These are phyloP conservation scores for Lentinula aciculospora DNA, from an alignment of 768 basidiomycete species.

Conservation along the genomic window DNA sequence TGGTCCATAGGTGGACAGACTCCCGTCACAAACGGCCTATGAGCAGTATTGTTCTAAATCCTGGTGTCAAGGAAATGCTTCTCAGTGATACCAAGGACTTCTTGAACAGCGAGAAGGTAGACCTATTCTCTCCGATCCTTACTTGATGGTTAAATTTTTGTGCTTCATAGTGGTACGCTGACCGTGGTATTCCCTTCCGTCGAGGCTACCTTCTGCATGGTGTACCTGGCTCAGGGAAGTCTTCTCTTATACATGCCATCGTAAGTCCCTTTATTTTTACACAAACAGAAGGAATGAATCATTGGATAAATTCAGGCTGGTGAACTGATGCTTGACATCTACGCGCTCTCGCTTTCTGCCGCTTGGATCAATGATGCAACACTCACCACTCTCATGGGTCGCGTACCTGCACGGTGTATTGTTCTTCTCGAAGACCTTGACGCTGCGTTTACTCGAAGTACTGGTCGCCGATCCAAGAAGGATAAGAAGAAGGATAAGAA, in stretches of 20 bases:
- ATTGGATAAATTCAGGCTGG: slow-evolving; percentile 44
- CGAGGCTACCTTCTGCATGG: slow-evolving; percentile 83
- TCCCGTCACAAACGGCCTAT: slow-evolving; percentile 86
- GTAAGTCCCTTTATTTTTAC: not conserved
- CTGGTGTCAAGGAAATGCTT: slow-evolving; percentile 87
- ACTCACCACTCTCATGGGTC: slow-evolving; percentile 79
- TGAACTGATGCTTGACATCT: slow-evolving; percentile 86
- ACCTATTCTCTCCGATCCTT: slow-evolving; percentile 12
- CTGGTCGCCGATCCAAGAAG: slow-evolving; percentile 51
- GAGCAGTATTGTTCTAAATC: slow-evolving; percentile 80
- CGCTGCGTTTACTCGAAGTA: slow-evolving; percentile 79
- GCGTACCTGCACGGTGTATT: slow-evolving; percentile 80
- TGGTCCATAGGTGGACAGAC: slow-evolving; percentile 45
- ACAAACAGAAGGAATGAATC: slow-evolving; percentile 38
- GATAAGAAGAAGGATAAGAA: slow-evolving; percentile 38
- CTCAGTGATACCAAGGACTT: slow-evolving; percentile 79
- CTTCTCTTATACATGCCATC: slow-evolving; percentile 66
- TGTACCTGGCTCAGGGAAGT: slow-evolving; percentile 83
- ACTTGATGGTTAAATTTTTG: slow-evolving; percentile 1
- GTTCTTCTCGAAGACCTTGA: slow-evolving; percentile 89
- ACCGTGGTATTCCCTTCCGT: slow-evolving; percentile 88
- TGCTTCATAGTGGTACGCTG: slow-evolving; percentile 73
- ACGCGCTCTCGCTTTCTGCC: slow-evolving; percentile 81
- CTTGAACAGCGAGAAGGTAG: slow-evolving; percentile 74
- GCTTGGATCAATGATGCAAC: slow-evolving; percentile 89